Evolutionary conservation across 306 rosid genomes (phyloP), one percentile per base, ranked within the genome.

Genomic region (Ziziphus jujuba): DNA sequence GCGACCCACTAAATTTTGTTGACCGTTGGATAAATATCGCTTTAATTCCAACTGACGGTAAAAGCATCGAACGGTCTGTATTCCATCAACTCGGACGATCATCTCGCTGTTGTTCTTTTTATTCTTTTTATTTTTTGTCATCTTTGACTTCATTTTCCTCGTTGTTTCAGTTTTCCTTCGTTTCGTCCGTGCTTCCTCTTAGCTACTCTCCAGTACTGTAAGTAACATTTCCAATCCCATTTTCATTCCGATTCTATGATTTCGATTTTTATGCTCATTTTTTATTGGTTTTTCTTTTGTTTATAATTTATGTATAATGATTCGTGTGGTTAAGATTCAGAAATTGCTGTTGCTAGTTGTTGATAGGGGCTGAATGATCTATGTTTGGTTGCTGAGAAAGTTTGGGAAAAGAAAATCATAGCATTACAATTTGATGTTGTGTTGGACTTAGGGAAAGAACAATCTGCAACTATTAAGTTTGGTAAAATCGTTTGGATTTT

Each of bases 311-410:
- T 38, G 10, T 38, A 38, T 33, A 65, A 50, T 35, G 19, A 48
- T 50, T 35, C 45, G 14, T 20, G 34, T 47, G 31, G 19, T 19
- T 65, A 3, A 51, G 3, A 12, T 65, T 20, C 15, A 20, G 4
- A 23, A n/a, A 53, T 28, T 28, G 33, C 33, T 28, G 33, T 28
- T 28, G 33, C 33, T 28, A 28, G 33, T 28, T 44, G 33, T 40
- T 44, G 8, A 3, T 44, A 20, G 44, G 72, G 67, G 45, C 3
- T 57, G 2, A 0, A 36, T 11, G 44, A 14, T 9, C 59, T 64
- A 31, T 3, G 61, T 77, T 77, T 20, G 62, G 60, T 55, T 66
- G 31, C 45, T n/a, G 43, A 31, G 59, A 65, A 65, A 49, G 25
- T 24, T 34, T 20, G 2, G 8, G 13, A 16, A 14, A 21, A 25